Percentiles rank a stretch among this genome's conserved stretches.
Conservation (phyloP, 2,329 filamentous ascomycete species). For the Erysiphe neolycopersici region DNA sequence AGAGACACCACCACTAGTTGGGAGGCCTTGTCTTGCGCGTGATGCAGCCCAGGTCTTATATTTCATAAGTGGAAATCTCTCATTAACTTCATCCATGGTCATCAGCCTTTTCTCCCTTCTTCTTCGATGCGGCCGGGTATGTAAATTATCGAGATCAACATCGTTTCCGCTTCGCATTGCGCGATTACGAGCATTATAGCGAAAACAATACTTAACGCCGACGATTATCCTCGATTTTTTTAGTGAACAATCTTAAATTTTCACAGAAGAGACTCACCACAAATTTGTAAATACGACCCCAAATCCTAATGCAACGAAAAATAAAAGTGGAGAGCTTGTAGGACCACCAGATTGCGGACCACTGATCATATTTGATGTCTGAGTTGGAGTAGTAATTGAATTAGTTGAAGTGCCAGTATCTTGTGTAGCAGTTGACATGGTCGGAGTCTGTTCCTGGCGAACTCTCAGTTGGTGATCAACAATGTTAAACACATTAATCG, state of each 20-base stretch:
- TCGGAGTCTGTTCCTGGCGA: conserved; percentile 4
- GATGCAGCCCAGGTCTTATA: conserved; percentile 87
- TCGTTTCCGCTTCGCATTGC: conserved; percentile 50
- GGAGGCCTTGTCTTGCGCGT: conserved; percentile 58
- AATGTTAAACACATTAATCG: conserved; percentile 9
- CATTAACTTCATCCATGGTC: conserved; percentile 97
- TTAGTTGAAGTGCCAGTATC: conserved; percentile 1
- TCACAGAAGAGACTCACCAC: conserved; percentile 49
- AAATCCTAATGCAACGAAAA: conserved; percentile 89
- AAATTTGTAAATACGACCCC: conserved; percentile 97
- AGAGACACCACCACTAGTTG: conserved; percentile 61
- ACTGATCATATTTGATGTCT: conserved; percentile 4
- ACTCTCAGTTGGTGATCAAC: conserved; percentile 5
- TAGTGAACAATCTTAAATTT: conserved; percentile 40
- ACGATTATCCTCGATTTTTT: conserved; percentile 69
- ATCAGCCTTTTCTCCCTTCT: conserved; percentile 94
- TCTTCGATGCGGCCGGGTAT: conserved; percentile 50
- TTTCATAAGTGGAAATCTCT: conserved; percentile 82
- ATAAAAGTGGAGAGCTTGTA: conserved; percentile 51
- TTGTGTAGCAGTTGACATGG: conserved; percentile 3
- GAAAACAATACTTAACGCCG: conserved; percentile 96
- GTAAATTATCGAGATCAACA: conserved; percentile 65
- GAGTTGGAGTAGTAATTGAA: conserved; percentile 2
- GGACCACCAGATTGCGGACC: conserved; percentile 15
- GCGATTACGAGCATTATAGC: conserved; percentile 86